phyloP scores from a whole-genome alignment of 129 eudicot genomes.

The Apium graveolens region DNA sequence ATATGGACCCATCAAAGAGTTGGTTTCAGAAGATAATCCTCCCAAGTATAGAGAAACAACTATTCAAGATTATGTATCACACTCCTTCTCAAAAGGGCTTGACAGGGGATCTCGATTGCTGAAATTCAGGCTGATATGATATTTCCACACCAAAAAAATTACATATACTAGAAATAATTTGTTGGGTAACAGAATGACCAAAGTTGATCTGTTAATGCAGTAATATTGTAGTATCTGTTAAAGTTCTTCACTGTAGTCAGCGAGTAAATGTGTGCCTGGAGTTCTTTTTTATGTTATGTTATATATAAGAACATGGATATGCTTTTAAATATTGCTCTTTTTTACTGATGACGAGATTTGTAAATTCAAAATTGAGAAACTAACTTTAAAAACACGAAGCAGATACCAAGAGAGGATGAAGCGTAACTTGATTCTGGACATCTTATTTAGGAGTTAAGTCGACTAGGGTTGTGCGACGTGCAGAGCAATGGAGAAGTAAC shows the following conservation, averaged over 20 bases:
- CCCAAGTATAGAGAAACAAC: slow-evolving; percentile 30
- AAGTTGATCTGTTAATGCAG: too few relatives aligned
- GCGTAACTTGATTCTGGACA: slow-evolving; percentile 88
- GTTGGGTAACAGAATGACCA: too few relatives aligned
- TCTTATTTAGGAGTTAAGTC: slow-evolving; percentile 51
- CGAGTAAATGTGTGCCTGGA: too few relatives aligned
- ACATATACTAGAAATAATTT: too few relatives aligned
- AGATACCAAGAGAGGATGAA: background rate
- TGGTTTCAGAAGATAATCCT: slow-evolving; percentile 11
- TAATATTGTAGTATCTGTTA: too few relatives aligned
- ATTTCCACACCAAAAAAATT: background rate
- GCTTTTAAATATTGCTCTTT: too few relatives aligned
- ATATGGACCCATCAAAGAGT: slow-evolving; percentile 45
- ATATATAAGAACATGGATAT: too few relatives aligned
- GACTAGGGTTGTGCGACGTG: slow-evolving; percentile 28
- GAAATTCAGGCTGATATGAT: slow-evolving; percentile 26
- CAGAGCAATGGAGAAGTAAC: too few relatives aligned
- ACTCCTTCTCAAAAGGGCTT: slow-evolving; percentile 28
- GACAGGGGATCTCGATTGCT: slow-evolving; percentile 31
- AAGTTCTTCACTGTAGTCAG: too few relatives aligned
- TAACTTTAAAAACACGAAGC: background rate
- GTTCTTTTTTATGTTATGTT: too few relatives aligned
- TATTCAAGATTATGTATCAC: slow-evolving; percentile 15
- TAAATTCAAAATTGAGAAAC: too few relatives aligned
- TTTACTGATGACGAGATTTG: too few relatives aligned